Percentiles rank a stretch among this genome's conserved stretches.
Conservation (phyloP, 1,284 basidiomycete genomes). For the Puccinia sorghi region DNA sequence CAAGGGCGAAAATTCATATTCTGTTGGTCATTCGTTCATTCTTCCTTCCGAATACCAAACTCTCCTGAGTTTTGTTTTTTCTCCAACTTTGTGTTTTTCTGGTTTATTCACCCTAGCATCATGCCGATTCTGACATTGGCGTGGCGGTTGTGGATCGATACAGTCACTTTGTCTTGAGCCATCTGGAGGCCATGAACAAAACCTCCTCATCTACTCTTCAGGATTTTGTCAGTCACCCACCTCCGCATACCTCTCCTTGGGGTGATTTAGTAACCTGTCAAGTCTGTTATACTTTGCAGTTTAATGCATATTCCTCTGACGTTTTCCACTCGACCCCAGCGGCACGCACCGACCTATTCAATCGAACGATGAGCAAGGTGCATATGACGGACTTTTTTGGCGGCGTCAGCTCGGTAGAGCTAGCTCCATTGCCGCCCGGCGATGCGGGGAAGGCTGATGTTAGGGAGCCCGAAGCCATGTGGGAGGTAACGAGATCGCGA, state of each 20-base stretch:
- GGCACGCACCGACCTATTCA: slow-evolving; percentile 79
- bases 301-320: slow-evolving; percentile 72
- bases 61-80: background rate
- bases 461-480: background rate
- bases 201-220: slow-evolving; percentile 77
- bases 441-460: background rate
- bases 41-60: background rate
- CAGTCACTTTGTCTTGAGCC: slow-evolving; percentile 87
- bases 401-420: slow-evolving; percentile 79
- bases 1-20: slow-evolving; percentile 90
- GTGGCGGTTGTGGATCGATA: slow-evolving; percentile 93
- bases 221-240: slow-evolving; percentile 69
- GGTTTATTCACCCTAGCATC: slow-evolving; percentile 65
- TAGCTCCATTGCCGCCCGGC: slow-evolving; percentile 52
- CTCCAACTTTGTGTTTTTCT: background rate
- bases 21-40: slow-evolving; percentile 64
- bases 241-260: too few species aligned
- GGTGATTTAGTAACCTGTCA: too few species aligned
- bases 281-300: slow-evolving; percentile 62
- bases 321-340: slow-evolving; percentile 82
- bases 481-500: slow-evolving; percentile 3
- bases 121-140: slow-evolving; percentile 88
- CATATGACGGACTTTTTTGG: slow-evolving; percentile 95
- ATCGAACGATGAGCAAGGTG: slow-evolving; percentile 68
- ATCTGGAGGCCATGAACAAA: slow-evolving; percentile 89